These are phyloP conservation scores for Wilcoxina mikolae DNA, from an alignment of 495 filamentous ascomycete genomes.

Conservation along the genomic window DNA sequence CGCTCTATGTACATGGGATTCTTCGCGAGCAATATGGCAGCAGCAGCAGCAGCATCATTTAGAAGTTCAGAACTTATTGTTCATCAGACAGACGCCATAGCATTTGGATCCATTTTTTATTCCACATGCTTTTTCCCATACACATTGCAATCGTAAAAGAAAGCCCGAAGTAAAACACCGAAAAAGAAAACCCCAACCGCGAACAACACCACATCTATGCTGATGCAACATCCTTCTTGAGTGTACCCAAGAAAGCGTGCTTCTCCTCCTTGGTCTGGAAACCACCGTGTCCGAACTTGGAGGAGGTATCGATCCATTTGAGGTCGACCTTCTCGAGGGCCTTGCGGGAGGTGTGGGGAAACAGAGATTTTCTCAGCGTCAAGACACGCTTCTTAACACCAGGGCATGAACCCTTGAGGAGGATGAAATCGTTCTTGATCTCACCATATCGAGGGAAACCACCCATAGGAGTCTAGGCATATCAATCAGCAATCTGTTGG, in stretches of 20 bases:
- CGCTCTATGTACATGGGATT: no score
- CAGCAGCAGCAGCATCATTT: no score
- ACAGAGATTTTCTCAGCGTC: conserved; percentile 98
- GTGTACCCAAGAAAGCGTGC: conserved; percentile 79
- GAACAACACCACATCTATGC: not conserved
- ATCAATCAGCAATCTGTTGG: conserved; percentile 30
- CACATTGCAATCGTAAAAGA: conserved; percentile 8
- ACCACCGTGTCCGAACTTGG: conserved; percentile 99
- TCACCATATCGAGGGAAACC: conserved; percentile 98
- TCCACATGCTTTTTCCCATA: conserved; percentile 9
- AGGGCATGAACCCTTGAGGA: conserved; percentile 93
- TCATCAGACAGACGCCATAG: not conserved
- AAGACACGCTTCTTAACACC: conserved; percentile 99
- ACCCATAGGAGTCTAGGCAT: conserved; percentile 61
- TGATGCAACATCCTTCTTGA: conserved; percentile 87
- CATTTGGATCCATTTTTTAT: conserved; percentile 6
- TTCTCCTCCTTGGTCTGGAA: conserved; percentile 98
- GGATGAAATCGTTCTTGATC: conserved; percentile 98
- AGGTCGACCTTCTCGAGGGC: conserved; percentile 97
- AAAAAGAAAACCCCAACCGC: conserved; percentile 7
- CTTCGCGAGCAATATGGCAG: no score
- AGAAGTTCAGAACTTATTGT: no score
- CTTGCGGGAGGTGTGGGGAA: conserved; percentile 85
- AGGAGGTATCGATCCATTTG: conserved; percentile 99
- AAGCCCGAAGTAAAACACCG: conserved; percentile 9